Evolutionary conservation across 2,329 filamentous ascomycete species (phyloP).

Genomic region (Thielaviopsis musarum): DNA sequence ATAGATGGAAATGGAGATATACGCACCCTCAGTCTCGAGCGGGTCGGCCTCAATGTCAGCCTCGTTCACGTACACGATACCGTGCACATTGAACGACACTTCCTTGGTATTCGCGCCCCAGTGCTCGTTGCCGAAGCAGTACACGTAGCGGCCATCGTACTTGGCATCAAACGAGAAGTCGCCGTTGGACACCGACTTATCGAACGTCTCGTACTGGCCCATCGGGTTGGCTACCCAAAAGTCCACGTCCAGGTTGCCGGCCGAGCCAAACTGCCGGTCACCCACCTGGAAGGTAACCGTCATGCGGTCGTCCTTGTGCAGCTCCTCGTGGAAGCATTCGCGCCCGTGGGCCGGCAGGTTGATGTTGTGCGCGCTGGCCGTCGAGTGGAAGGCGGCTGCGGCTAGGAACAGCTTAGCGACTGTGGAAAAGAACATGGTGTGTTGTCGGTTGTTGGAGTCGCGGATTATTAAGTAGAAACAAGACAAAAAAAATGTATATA

Average conservation of each 20-base stretch:
- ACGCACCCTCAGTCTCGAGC: slow-evolving; percentile 71
- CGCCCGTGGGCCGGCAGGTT: slow-evolving; percentile 81
- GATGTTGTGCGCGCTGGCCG: slow-evolving; percentile 79
- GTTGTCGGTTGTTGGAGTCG: slow-evolving; percentile 10
- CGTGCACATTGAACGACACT: slow-evolving; percentile 98
- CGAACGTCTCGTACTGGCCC: slow-evolving; percentile 59
- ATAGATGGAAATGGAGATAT: not conserved
- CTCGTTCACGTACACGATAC: slow-evolving; percentile 92
- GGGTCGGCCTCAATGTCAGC: slow-evolving; percentile 71
- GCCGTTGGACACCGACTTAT: slow-evolving; percentile 70
- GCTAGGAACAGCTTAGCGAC: slow-evolving; percentile 28
- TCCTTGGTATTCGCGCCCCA: slow-evolving; percentile 95
- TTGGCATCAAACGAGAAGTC: slow-evolving; percentile 82
- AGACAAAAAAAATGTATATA: not conserved
- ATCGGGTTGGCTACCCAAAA: slow-evolving; percentile 87
- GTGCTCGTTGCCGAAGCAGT: slow-evolving; percentile 99
- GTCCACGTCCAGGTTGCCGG: slow-evolving; percentile 89
- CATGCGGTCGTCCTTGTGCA: slow-evolving; percentile 94
- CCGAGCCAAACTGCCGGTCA: slow-evolving; percentile 86
- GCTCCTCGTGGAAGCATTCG: slow-evolving; percentile 92
- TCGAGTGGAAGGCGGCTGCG: slow-evolving; percentile 27
- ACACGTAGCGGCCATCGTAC: slow-evolving; percentile 75
- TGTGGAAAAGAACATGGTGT: slow-evolving; percentile 26
- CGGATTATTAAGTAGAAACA: not conserved
- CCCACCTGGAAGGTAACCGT: slow-evolving; percentile 97